Percentiles rank a stretch among this genome's conserved stretches.
phyloP scores from a whole-genome alignment of 2,329 filamentous ascomycete genomes.

The Graphiopsis chlorocephala region DNA sequence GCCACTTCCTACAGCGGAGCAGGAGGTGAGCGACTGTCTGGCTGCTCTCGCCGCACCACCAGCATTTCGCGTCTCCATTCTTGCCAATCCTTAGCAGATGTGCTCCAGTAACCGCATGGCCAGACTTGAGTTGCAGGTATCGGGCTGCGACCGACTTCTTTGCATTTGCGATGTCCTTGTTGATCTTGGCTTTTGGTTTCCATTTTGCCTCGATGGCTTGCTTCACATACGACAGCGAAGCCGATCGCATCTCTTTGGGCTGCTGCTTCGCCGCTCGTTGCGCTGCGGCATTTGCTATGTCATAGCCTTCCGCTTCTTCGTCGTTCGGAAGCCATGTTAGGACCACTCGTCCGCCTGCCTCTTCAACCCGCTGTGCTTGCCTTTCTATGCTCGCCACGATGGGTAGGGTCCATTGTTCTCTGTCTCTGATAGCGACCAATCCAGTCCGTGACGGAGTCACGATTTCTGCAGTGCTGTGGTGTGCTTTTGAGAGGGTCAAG shows the following conservation, averaged over 20 bases:
- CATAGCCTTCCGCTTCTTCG: not conserved
- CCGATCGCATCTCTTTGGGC: not conserved
- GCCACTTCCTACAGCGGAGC: constrained; percentile 10
- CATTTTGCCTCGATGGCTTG: constrained; percentile 6
- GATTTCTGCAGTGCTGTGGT: not conserved
- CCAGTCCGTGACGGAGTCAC: not conserved
- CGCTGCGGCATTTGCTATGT: not conserved
- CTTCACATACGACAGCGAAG: constrained; percentile 7
- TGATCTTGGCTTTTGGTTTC: not conserved
- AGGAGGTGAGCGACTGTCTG: constrained; percentile 14
- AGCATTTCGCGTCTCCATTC: not conserved
- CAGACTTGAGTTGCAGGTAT: constrained; percentile 12
- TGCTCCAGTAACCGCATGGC: constrained; percentile 9
- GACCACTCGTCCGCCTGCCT: not conserved
- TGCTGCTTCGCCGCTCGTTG: constrained; percentile 1
- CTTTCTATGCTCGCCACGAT: not conserved
- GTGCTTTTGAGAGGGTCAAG: not conserved
- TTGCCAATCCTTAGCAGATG: constrained; percentile 11
- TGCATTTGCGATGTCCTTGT: constrained; percentile 4
- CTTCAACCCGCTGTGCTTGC: not conserved
- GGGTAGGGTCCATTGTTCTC: not conserved
- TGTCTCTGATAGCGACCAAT: not conserved
- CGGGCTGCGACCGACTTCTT: constrained; percentile 11
- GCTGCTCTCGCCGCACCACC: constrained; percentile 8
- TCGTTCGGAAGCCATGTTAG: constrained; percentile 25